These are phyloP conservation scores for Avena insularis DNA, from an alignment of 176 grass and related monocot genomes.

Conservation along the genomic window DNA sequence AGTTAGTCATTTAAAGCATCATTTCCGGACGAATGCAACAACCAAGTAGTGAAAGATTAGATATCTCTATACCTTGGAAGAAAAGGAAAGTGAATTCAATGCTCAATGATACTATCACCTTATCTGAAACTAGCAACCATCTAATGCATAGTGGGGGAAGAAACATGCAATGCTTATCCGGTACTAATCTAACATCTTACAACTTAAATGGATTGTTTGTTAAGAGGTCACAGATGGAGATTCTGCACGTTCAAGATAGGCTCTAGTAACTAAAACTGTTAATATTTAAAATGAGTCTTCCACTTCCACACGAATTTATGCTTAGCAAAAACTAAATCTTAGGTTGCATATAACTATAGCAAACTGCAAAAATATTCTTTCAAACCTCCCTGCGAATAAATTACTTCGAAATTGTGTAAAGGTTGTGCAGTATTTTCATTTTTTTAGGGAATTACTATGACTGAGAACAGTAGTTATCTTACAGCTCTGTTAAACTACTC, in stretches of 20 bases:
- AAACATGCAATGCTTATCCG: neutral
- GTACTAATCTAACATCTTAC: neutral
- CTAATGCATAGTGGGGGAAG: neutral
- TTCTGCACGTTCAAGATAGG: neutral
- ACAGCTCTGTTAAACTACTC: conserved; percentile 35
- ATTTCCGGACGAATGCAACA: conserved; percentile 12
- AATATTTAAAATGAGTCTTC: neutral
- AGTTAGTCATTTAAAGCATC: neutral
- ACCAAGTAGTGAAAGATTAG: neutral
- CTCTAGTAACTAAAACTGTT: neutral
- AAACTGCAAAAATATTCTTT: neutral
- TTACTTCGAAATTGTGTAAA: neutral
- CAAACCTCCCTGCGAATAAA: neutral
- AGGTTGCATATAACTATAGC: neutral
- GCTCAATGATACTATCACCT: conserved; percentile 25
- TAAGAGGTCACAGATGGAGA: neutral
- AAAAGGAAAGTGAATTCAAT: neutral
- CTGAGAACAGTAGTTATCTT: conserved; percentile 13
- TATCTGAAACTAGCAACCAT: neutral
- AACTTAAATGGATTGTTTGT: neutral
- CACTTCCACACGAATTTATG: neutral
- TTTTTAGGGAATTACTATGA: neutral
- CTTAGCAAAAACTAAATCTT: neutral
- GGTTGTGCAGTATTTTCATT: neutral
- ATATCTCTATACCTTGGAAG: neutral